Percentiles rank a stretch among this genome's conserved stretches.
Evolutionary conservation across 2,329 filamentous ascomycete species (phyloP).

Genomic region (Alternaria sp.): DNA sequence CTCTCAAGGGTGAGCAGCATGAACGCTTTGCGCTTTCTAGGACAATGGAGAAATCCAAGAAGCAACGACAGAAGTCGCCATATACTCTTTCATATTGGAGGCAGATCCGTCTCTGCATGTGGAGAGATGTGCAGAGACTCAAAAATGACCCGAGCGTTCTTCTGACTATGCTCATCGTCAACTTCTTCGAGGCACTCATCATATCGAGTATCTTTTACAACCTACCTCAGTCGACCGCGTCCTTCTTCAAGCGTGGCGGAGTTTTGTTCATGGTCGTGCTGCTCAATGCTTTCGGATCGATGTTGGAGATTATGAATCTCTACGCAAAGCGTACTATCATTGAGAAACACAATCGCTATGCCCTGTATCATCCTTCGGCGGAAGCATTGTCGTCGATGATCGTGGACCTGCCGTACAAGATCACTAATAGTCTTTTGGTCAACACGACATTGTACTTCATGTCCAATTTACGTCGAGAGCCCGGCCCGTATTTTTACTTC

Average conservation of each 20-base stretch:
- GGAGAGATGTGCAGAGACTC: conserved; percentile 6
- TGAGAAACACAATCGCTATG: conserved; percentile 81
- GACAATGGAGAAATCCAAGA: conserved; percentile 58
- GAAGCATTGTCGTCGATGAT: conserved; percentile 68
- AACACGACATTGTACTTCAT: conserved; percentile 56
- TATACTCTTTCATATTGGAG: conserved; percentile 57
- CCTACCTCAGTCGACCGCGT: conserved; percentile 57
- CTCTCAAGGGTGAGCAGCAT: conserved; percentile 53
- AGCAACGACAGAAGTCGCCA: conserved; percentile 61
- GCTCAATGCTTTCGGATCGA: conserved; percentile 74
- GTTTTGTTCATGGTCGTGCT: conserved; percentile 84
- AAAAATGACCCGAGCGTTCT: conserved; percentile 59
- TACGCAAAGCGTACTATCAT: conserved; percentile 88
- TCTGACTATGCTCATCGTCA: conserved; percentile 70
- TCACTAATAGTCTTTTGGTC: conserved; percentile 51
- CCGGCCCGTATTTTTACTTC: conserved; percentile 83
- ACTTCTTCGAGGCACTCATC: conserved; percentile 76
- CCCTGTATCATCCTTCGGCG: conserved; percentile 83
- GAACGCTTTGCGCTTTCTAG: conserved; percentile 41
- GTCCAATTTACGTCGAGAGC: conserved; percentile 58
- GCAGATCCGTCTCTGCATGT: conserved; percentile 9
- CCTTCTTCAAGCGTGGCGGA: conserved; percentile 63
- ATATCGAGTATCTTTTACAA: conserved; percentile 82
- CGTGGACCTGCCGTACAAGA: conserved; percentile 57
- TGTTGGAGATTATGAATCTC: conserved; percentile 70